Evolutionary conservation across 2,329 filamentous ascomycete genomes (phyloP), one percentile per base, ranked within the genome.

Genomic region (Herpotrichia juniperi): DNA sequence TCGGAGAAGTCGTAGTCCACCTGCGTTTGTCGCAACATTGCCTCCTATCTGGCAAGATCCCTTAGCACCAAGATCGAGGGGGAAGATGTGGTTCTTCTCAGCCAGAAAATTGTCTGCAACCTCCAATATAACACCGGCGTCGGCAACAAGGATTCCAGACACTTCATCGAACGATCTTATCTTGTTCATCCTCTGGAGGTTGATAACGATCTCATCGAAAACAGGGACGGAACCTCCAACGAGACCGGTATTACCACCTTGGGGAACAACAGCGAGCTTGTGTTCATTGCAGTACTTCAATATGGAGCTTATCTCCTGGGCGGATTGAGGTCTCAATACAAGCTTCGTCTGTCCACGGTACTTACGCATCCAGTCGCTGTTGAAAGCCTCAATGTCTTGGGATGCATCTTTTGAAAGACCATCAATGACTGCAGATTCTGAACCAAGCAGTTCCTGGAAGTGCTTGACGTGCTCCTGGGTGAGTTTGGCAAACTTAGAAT

Each of bases 351-450:
- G 92, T 25, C 94, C 96, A 55, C 90, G 87, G 79, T 96, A 99
- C 78, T 99, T 99, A 76, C 90, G 88, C 93, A 99, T 97, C 94
- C 96, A 99, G 78, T 99, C 94, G 71, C 87, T 86, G 76, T 99
- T 99, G 82, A 92, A 99, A 7, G 90, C 84, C 71, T 94, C 91
- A 59, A 97, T 82, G 70, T 97, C 94, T 64, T 90, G 89, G 2
- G 81, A 78, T 12, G 86, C 86, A 74, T 93, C 86, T 61, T 85
- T 76, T 3, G 86, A 90, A 48, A 96, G 83, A 45, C 91, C 91
- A 71, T 97, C 93, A 55, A 97, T 85, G 46, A 97, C 81, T 1
- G 91, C 92, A 30, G 89, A 90, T 30, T 88, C 85, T 43, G 84
- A 83, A 49, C 91, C 90, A 28, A 99, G 82, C n/a, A 97, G 77